A percentile compares a stretch with the other conserved stretches of the same genome.
phyloP scores from a whole-genome alignment of 2,329 filamentous ascomycete species.

The Fonsecaea erecta region DNA sequence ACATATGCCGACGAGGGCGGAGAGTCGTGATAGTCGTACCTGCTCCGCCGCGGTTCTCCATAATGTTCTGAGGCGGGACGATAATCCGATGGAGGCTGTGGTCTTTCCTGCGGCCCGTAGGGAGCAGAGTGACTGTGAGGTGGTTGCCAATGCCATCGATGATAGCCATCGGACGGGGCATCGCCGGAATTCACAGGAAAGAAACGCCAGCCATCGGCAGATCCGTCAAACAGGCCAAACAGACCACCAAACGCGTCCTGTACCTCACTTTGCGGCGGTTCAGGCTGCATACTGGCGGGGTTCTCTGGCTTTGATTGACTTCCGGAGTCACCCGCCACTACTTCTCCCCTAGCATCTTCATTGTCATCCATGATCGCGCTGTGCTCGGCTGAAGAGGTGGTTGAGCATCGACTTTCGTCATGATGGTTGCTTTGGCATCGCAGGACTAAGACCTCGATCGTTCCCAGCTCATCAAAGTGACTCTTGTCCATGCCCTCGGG shows the following conservation, averaged over 20 bases:
- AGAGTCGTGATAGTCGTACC: conserved; percentile 12
- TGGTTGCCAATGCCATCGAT: conserved; percentile 16
- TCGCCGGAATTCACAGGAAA: conserved; percentile 11
- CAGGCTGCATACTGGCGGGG: not conserved
- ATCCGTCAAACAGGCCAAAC: conserved; percentile 30
- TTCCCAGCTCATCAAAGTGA: conserved; percentile 40
- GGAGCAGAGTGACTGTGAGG: not conserved
- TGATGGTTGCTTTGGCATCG: conserved; percentile 34
- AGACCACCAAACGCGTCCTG: conserved; percentile 17
- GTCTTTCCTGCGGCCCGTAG: conserved; percentile 23
- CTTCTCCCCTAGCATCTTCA: conserved; percentile 21
- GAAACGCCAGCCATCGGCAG: conserved; percentile 21
- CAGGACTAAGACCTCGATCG: conserved; percentile 42
- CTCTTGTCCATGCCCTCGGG: conserved; percentile 28
- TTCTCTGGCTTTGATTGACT: conserved; percentile 16
- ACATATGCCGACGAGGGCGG: conserved; percentile 7
- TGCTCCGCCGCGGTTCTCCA: not conserved
- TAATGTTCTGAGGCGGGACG: not conserved
- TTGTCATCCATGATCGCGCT: conserved; percentile 29
- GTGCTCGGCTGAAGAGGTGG: conserved; percentile 34
- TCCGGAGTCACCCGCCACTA: conserved; percentile 13
- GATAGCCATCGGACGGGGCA: conserved; percentile 17
- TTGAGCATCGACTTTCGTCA: conserved; percentile 18
- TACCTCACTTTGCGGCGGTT: not conserved
- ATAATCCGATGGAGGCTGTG: conserved; percentile 9